Evolutionary conservation across 139 green algal species (phyloP).

Genomic region (Coelastrella sp.): DNA sequence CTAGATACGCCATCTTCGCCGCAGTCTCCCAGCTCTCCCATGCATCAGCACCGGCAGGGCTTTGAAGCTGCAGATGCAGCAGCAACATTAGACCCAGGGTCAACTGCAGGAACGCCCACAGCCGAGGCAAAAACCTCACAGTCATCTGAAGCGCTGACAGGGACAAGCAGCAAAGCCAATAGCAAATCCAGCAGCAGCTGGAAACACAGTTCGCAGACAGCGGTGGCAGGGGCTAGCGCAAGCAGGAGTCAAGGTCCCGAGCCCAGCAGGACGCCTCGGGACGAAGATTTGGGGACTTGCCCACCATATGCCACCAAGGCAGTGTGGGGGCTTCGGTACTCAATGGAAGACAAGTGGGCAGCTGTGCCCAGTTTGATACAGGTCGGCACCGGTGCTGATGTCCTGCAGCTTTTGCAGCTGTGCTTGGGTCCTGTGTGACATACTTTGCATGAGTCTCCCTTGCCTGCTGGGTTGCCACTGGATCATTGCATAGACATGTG

Average conservation of each 20-base stretch:
- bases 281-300: slow-evolving; percentile 57
- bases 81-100: neutral
- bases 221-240: neutral
- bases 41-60: too few relatives aligned
- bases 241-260: neutral
- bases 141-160: neutral
- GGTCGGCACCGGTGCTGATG: slow-evolving; percentile 33
- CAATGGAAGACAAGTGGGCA: slow-evolving; percentile 84
- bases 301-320: slow-evolving; percentile 78
- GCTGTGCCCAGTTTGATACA: slow-evolving; percentile 76
- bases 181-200: slow-evolving; percentile 10
- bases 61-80: neutral
- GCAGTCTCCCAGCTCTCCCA: too few relatives aligned
- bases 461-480: too few relatives aligned
- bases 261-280: slow-evolving; percentile 8
- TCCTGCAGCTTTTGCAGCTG: too few relatives aligned
- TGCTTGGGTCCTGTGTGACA: too few relatives aligned
- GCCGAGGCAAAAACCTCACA: neutral
- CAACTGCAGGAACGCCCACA: neutral
- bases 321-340: slow-evolving; percentile 72
- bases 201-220: neutral
- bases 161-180: neutral
- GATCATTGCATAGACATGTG: too few relatives aligned
- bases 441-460: too few relatives aligned
- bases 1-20: too few relatives aligned